These are phyloP conservation scores for Meyerozyma carpophila DNA, from an alignment of 1,139 yeast species.

Conservation along the genomic window DNA sequence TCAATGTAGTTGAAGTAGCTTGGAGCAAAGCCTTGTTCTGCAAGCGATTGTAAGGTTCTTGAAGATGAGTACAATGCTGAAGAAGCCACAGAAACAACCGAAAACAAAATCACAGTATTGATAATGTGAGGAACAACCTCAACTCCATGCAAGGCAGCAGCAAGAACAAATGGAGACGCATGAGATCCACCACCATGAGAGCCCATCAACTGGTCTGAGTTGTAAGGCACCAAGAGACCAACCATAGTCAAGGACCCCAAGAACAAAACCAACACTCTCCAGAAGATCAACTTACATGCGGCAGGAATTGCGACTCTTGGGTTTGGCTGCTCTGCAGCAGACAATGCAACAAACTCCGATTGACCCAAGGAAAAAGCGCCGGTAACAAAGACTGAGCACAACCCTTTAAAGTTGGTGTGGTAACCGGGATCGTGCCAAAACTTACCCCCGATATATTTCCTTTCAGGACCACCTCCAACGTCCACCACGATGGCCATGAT, in stretches of 20 bases:
- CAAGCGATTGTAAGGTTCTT: conserved; percentile 38
- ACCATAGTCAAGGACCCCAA: conserved; percentile 38
- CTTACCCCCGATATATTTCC: conserved; percentile 18
- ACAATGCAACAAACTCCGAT: conserved; percentile 35
- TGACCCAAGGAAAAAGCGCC: conserved; percentile 19
- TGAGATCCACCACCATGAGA: conserved; percentile 28
- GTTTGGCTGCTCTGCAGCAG: conserved; percentile 38
- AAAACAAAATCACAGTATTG: conserved; percentile 38
- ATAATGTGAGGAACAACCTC: conserved; percentile 35
- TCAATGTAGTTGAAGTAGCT: conserved; percentile 37
- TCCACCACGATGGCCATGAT: conserved; percentile 20
- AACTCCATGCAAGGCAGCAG: conserved; percentile 37
- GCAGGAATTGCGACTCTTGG: conserved; percentile 38
- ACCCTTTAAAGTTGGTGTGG: conserved; percentile 17
- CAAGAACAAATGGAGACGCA: conserved; percentile 43
- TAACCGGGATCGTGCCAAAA: conserved; percentile 21
- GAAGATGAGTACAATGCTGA: conserved; percentile 41
- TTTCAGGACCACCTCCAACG: conserved; percentile 24
- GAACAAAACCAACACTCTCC: conserved; percentile 34
- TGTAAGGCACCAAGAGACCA: conserved; percentile 39
- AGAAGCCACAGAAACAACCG: conserved; percentile 43
- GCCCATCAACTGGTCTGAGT: conserved; percentile 36
- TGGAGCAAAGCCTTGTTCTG: conserved; percentile 42
- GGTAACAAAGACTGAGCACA: conserved; percentile 18
- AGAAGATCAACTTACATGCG: conserved; percentile 37